Conservation (phyloP, 352 stramenopile genomes). For the Pythium coloratum region DNA sequence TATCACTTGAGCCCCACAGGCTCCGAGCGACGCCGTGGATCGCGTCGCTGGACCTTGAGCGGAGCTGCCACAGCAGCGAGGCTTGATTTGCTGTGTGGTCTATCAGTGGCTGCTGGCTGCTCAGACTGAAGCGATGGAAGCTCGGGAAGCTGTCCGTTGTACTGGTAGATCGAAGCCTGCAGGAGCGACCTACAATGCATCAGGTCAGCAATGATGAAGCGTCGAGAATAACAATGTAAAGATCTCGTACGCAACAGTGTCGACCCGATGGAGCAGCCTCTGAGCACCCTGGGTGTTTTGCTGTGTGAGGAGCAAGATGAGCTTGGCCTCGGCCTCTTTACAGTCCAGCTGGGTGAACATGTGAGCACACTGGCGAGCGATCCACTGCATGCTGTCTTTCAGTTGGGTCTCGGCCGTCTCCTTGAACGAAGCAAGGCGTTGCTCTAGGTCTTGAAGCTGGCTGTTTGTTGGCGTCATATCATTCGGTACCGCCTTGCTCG, state of each 20-base stretch:
- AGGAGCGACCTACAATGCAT: slow-evolving; percentile 4
- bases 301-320: slow-evolving; percentile 35
- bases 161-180: not conserved
- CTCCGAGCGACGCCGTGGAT: slow-evolving; percentile 7
- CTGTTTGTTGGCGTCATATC: slow-evolving; percentile 19
- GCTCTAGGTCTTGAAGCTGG: slow-evolving; percentile 25
- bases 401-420: slow-evolving; percentile 34
- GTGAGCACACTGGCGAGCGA: slow-evolving; percentile 55
- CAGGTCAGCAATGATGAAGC: not conserved
- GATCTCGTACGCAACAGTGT: slow-evolving; percentile 12
- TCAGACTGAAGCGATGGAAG: slow-evolving; percentile 5
- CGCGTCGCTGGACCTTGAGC: not conserved
- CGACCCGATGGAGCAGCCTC: slow-evolving; percentile 3
- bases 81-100: not conserved
- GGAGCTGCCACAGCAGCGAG: not conserved
- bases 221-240: not conserved
- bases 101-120: not conserved
- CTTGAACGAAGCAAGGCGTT: slow-evolving; percentile 15
- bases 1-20: slow-evolving; percentile 11
- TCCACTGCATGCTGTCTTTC: slow-evolving; percentile 55
- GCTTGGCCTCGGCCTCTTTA: slow-evolving; percentile 48
- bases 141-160: slow-evolving; percentile 2
- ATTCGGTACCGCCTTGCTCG: not conserved
- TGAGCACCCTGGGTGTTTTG: slow-evolving; percentile 34
- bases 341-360: slow-evolving; percentile 63